These are phyloP conservation scores for Sphagnurus paluster DNA, from an alignment of 1,284 basidiomycete genomes.

Conservation along the genomic window DNA sequence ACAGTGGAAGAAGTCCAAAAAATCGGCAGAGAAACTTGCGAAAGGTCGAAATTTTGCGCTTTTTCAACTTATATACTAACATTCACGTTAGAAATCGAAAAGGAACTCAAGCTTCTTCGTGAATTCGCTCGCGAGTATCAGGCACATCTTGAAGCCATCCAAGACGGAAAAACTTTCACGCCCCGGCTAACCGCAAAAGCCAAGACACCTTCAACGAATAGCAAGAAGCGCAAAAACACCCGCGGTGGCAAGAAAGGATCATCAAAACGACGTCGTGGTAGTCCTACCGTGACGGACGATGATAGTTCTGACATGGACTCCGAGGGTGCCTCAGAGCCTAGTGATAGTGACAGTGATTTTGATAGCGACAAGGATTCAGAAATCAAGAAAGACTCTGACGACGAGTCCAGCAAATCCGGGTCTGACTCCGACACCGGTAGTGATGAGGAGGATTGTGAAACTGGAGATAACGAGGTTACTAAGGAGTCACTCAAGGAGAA, in stretches of 20 bases:
- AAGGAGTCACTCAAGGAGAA: conserved; percentile 45
- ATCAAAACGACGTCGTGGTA: conserved; percentile 43
- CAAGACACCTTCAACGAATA: conserved; percentile 21
- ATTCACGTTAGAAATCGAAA: conserved; percentile 32
- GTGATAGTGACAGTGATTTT: conserved; percentile 23
- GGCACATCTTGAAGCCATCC: conserved; percentile 47
- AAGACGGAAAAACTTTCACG: conserved; percentile 44
- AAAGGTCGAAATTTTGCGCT: conserved; percentile 36
- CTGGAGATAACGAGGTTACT: conserved; percentile 40
- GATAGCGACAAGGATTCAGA: conserved; percentile 29
- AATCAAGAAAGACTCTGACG: conserved; percentile 20
- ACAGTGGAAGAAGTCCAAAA: conserved; percentile 44
- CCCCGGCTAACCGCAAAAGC: conserved; percentile 37
- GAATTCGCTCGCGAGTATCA: conserved; percentile 42
- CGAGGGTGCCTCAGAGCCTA: conserved; percentile 20
- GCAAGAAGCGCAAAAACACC: conserved; percentile 52
- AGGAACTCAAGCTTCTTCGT: conserved; percentile 41
- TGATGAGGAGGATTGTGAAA: conserved; percentile 28
- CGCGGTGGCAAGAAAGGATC: conserved; percentile 39
- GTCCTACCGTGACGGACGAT: conserved; percentile 21
- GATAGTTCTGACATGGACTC: conserved; percentile 20
- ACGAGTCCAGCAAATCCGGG: conserved; percentile 22
- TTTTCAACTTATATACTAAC: background rate
- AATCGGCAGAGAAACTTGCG: conserved; percentile 34
- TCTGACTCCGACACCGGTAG: conserved; percentile 22